phyloP scores from a whole-genome alignment of 495 filamentous ascomycete genomes.

The Rhizodiscina lignyota region DNA sequence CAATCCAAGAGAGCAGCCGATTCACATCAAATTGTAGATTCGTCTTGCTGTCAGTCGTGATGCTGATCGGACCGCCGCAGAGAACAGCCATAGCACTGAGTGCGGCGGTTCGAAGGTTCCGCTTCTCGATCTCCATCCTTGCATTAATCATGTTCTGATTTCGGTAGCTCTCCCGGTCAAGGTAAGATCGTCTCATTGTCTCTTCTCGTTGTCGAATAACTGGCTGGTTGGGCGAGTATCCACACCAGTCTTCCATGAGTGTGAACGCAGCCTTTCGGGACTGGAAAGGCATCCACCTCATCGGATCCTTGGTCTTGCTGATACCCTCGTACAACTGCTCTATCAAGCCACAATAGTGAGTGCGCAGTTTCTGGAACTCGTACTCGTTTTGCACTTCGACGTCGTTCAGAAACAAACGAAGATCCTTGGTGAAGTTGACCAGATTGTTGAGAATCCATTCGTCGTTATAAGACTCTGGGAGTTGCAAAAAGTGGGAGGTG shows the following conservation, averaged over 20 bases:
- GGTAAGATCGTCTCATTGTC: constrained; percentile 65
- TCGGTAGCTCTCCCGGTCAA: constrained; percentile 29
- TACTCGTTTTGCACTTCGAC: constrained; percentile 89
- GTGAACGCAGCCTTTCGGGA: constrained; percentile 84
- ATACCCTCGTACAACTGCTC: constrained; percentile 86
- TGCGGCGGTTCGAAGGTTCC: constrained; percentile 75
- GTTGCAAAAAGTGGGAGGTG: constrained; percentile 76
- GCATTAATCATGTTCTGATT: constrained; percentile 26
- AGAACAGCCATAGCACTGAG: constrained; percentile 90
- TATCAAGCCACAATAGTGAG: constrained; percentile 85
- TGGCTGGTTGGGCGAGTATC: constrained; percentile 79
- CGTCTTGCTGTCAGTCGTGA: constrained; percentile 68
- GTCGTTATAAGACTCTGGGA: constrained; percentile 63
- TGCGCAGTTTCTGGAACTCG: constrained; percentile 82
- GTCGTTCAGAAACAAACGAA: constrained; percentile 87
- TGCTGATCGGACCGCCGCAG: constrained; percentile 77
- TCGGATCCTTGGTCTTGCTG: constrained; percentile 70
- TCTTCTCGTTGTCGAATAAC: constrained; percentile 75
- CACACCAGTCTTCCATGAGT: constrained; percentile 98
- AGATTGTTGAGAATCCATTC: constrained; percentile 89
- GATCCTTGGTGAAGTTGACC: constrained; percentile 74
- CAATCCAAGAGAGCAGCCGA: constrained; percentile 86
- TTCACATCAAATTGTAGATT: constrained; percentile 80
- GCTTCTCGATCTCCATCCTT: constrained; percentile 91
- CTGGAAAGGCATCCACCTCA: constrained; percentile 91